Conservation (phyloP, 2,329 filamentous ascomycete species). For the Kalaharituber pfeilii region DNA sequence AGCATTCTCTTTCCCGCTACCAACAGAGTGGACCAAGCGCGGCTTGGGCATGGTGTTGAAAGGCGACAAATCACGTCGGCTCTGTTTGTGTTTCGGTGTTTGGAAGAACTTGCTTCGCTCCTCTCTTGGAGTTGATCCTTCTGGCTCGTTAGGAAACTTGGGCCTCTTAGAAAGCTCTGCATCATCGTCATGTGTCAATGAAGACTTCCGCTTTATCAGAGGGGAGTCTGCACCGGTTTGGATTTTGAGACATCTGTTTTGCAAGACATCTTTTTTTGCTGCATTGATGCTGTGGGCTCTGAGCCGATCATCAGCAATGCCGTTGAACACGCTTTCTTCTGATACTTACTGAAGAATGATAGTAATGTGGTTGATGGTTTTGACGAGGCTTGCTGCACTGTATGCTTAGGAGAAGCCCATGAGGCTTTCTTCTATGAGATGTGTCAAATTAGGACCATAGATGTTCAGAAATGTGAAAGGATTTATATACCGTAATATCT, state of each 20-base stretch:
- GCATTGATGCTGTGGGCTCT: background rate
- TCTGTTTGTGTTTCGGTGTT: constrained; percentile 1
- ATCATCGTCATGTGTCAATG: background rate
- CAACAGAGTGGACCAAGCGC: background rate
- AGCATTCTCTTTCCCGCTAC: background rate
- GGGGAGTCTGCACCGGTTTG: background rate
- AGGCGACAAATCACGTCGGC: background rate
- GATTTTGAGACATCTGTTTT: background rate
- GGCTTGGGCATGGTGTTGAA: background rate
- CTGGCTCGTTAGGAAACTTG: constrained; percentile 1
- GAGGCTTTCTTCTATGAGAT: too few relatives aligned
- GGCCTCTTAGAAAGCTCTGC: constrained; percentile 8
- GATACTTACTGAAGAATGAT: background rate
- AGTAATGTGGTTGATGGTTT: background rate
- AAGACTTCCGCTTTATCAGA: background rate
- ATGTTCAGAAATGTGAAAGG: background rate
- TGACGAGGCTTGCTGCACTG: background rate
- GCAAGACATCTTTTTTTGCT: background rate
- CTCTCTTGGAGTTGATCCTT: constrained; percentile 8
- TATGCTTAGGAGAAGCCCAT: background rate
- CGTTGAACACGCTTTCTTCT: background rate
- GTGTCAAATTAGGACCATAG: background rate
- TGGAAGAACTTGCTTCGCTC: constrained; percentile 16
- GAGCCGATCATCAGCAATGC: background rate
- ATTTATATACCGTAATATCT: background rate